A percentile compares a stretch with the other conserved stretches of the same genome.
phyloP scores from a whole-genome alignment of 176 grass and related monocot species.

The Triticum timopheevii region DNA sequence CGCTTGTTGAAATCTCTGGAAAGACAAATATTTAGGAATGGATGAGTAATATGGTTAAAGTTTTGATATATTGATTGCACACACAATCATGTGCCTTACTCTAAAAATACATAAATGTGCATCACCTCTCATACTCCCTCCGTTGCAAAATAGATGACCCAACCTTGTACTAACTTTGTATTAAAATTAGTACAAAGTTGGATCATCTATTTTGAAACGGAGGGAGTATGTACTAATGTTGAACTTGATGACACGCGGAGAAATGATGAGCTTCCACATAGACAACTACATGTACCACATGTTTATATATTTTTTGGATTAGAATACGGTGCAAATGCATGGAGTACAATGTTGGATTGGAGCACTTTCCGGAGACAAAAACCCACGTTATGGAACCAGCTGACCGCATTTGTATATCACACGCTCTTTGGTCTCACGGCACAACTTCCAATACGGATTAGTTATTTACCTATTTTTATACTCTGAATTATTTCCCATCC shows the following conservation, averaged over 20 bases:
- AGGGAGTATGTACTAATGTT: neutral
- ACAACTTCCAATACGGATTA: slow-evolving; percentile 31
- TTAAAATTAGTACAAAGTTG: too few relatives aligned
- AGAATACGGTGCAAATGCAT: neutral
- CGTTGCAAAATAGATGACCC: too few relatives aligned
- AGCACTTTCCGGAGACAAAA: neutral
- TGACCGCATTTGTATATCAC: neutral
- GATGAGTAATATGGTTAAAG: too few relatives aligned
- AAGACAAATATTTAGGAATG: too few relatives aligned
- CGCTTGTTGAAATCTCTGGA: too few relatives aligned
- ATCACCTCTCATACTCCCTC: too few relatives aligned
- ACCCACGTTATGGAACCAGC: slow-evolving; percentile 17
- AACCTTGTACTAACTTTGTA: too few relatives aligned
- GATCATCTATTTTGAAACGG: too few relatives aligned
- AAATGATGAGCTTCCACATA: neutral
- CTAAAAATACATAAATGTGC: too few relatives aligned
- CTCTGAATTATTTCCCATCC: neutral
- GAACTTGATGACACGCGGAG: neutral
- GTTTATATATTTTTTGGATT: neutral
- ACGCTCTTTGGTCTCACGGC: neutral
- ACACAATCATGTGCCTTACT: too few relatives aligned
- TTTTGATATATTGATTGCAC: too few relatives aligned
- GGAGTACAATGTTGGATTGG: neutral
- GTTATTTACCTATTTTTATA: neutral
- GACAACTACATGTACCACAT: neutral